Conservation (phyloP, 352 stramenopile genomes). For the Phytophthora citrophthora region DNA sequence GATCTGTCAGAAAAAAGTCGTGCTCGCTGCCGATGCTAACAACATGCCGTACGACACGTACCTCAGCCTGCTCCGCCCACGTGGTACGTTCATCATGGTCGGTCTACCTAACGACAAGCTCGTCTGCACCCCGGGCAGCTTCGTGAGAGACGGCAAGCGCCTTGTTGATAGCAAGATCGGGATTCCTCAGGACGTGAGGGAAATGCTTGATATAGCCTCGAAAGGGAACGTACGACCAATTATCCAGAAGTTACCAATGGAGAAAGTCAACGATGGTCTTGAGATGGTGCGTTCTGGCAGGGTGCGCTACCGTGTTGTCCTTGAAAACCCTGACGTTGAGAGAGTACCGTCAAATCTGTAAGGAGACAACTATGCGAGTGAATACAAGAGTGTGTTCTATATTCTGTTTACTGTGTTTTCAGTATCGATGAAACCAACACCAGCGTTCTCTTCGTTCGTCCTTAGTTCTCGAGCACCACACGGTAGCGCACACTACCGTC, state of each 20-base stretch:
- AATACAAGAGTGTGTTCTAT: too few species aligned
- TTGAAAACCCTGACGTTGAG: too few species aligned
- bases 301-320: background rate
- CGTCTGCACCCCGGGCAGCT: slow-evolving; percentile 34
- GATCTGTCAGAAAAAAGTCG: slow-evolving; percentile 55
- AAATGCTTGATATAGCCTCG: background rate
- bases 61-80: slow-evolving; percentile 48
- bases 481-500: slow-evolving; percentile 15
- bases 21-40: slow-evolving; percentile 67
- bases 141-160: background rate
- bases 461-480: slow-evolving; percentile 31
- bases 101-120: slow-evolving; percentile 57
- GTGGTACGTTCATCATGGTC: slow-evolving; percentile 68
- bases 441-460: too few species aligned
- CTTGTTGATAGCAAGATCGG: background rate
- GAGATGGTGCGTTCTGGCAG: background rate
- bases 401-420: too few species aligned
- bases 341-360: too few species aligned
- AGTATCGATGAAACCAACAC: too few species aligned
- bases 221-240: background rate
- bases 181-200: background rate
- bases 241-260: background rate
- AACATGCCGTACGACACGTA: slow-evolving; percentile 51
- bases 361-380: too few species aligned
- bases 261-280: background rate